phyloP scores from a whole-genome alignment of 805 yeast species.

The Kluyveromyces dobzhanskii region DNA sequence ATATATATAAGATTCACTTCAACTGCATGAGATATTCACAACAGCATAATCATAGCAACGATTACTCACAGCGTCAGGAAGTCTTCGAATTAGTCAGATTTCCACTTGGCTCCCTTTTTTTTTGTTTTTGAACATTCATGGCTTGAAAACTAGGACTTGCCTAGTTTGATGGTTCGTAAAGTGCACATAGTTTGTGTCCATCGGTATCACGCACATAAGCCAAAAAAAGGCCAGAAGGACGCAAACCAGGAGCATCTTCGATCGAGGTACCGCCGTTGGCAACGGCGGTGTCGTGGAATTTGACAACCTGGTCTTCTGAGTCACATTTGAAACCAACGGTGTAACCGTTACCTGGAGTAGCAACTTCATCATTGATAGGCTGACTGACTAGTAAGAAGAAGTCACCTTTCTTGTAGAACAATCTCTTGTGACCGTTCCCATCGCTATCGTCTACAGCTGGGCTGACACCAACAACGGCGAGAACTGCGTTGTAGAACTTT shows the following conservation, averaged over 20 bases:
- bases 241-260: not conserved
- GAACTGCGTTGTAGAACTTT: not conserved
- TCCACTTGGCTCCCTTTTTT: too few relatives aligned
- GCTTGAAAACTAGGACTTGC: too few relatives aligned
- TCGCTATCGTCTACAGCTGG: not conserved
- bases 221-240: not conserved
- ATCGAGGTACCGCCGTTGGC: not conserved
- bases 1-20: too few relatives aligned
- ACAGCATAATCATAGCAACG: too few relatives aligned
- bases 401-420: not conserved
- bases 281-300: not conserved
- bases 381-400: not conserved
- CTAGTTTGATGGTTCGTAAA: constrained; percentile 1
- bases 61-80: too few relatives aligned
- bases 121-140: too few relatives aligned
- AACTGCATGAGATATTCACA: too few relatives aligned
- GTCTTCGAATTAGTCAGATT: too few relatives aligned
- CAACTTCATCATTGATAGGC: not conserved
- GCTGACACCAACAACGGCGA: not conserved
- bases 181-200: not conserved
- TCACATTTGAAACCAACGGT: not conserved
- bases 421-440: not conserved
- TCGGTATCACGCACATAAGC: not conserved
- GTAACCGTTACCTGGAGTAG: not conserved
- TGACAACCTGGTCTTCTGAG: not conserved